A percentile compares a stretch with the other conserved stretches of the same genome.
These are phyloP conservation scores for Gossypium gossypioides DNA, from an alignment of 441 rosid species.

Conservation along the genomic window DNA sequence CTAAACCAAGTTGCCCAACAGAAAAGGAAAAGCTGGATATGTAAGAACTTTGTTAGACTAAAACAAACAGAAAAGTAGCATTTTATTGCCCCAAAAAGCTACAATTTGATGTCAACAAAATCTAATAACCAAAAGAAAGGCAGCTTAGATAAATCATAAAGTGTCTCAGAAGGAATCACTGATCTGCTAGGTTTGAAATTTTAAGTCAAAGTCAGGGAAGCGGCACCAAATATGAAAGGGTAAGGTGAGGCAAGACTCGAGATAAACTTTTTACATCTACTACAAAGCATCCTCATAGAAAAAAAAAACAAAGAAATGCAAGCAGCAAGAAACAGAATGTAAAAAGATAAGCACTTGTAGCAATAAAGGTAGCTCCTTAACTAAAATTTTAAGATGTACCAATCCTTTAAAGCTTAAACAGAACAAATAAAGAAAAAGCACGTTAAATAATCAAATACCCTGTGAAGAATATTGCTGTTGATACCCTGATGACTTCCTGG, in stretches of 20 bases:
- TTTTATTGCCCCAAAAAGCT: not conserved
- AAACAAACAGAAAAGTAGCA: not conserved
- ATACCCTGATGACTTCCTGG: slow-evolving; percentile 74
- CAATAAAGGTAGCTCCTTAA: slow-evolving; percentile 4
- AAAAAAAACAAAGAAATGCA: not conserved
- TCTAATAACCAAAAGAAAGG: not conserved
- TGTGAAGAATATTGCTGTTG: slow-evolving; percentile 51
- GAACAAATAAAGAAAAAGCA: not conserved
- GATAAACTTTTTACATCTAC: not conserved
- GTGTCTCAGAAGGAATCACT: not conserved
- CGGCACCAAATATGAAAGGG: not conserved
- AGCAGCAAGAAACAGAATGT: not conserved
- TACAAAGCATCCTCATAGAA: not conserved
- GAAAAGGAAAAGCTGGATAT: not conserved
- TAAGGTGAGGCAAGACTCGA: not conserved
- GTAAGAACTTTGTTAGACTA: not conserved
- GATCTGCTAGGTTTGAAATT: not conserved
- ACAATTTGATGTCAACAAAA: not conserved
- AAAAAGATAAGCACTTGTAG: not conserved
- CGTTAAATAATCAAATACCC: slow-evolving; percentile 29
- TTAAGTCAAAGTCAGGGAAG: not conserved
- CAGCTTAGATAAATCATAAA: not conserved
- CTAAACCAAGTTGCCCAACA: not conserved
- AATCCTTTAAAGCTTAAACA: not conserved
- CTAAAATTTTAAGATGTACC: not conserved